Evolutionary conservation across 345 rosid species (phyloP).

Genomic region (Lenwebbia sp.): DNA sequence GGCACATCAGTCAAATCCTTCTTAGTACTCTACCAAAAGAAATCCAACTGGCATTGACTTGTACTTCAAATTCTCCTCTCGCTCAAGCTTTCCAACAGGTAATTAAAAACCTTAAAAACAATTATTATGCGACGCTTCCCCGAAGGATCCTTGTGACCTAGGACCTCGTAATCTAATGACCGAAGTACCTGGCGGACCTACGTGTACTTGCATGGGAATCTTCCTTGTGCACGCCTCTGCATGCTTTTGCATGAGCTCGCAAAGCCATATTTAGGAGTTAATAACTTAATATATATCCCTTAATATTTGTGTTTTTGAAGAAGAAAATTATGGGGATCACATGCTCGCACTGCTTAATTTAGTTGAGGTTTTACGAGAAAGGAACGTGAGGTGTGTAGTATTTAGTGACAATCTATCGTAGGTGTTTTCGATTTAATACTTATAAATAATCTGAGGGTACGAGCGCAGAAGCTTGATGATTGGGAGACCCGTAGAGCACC

Average conservation of each 20-base stretch:
- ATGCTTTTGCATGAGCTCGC: neutral
- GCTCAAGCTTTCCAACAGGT: neutral
- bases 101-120: neutral
- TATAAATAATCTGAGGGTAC: rapidly evolving
- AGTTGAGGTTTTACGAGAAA: neutral
- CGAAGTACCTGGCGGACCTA: neutral
- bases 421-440: neutral
- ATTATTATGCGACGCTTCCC: neutral
- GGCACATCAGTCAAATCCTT: neutral
- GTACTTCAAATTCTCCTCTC: neutral
- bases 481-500: neutral
- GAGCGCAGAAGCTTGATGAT: neutral
- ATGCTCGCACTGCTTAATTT: neutral
- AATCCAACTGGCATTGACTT: neutral
- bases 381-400: neutral
- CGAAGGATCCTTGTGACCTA: neutral
- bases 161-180: neutral
- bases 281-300: neutral
- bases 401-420: neutral
- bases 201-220: neutral
- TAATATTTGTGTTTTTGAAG: neutral
- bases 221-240: neutral
- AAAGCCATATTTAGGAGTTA: neutral
- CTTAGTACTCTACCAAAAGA: neutral
- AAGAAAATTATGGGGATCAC: neutral